Evolutionary conservation across 2,329 filamentous ascomycete species (phyloP), one percentile per base, ranked within the genome.

Genomic region (Chaetomium sp.): DNA sequence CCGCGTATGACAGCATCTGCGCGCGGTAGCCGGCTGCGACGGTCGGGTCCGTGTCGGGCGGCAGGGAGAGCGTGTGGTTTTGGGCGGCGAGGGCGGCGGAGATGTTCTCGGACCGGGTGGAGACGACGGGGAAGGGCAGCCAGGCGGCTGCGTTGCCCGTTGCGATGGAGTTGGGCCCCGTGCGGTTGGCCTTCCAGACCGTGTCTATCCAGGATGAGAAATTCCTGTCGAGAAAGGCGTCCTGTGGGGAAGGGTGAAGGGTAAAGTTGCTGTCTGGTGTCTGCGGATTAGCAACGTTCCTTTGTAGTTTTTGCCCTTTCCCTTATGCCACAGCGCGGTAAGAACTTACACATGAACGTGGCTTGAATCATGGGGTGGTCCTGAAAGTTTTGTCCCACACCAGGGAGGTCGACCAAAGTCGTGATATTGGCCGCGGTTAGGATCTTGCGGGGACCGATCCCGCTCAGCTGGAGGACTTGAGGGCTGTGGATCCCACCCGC

Each of bases 401-500:
- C 87, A 0, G 85, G 86, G 1, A 86, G 78, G 67, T 89, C 81
- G 1, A 79, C 76, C 53, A 86, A 70, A 2, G 86, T 79, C 0
- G 79, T 73, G 63, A 88, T 87, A 7, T 77, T 75, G 65, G 83
- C 74, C 29, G 71, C 65, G n/a, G 70, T 66, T 7, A 80, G 71
- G 13, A 80, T 71, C 2, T 69, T 69, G 19, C 67, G 69, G 0
- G 76, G 71, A 1, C 80, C 79, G 31, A 81, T 76, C 0, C 80
- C 80, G 21, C 76, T 80, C 2, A 79, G 68, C 67, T 81, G 78
- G 1, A 82, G 72, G 23, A 82, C 72, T 38, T 80, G 75, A 2
- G 80, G 79, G 3, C 77, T 80, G 63, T 80, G 77, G 38, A 80
- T 75, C 1, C 76, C 72, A 3, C 80, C 80, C 0, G 78, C 78